Evolutionary conservation across 2,329 filamentous ascomycete genomes (phyloP), one percentile per base, ranked within the genome.

Genomic region (Hypoxylon sp.): DNA sequence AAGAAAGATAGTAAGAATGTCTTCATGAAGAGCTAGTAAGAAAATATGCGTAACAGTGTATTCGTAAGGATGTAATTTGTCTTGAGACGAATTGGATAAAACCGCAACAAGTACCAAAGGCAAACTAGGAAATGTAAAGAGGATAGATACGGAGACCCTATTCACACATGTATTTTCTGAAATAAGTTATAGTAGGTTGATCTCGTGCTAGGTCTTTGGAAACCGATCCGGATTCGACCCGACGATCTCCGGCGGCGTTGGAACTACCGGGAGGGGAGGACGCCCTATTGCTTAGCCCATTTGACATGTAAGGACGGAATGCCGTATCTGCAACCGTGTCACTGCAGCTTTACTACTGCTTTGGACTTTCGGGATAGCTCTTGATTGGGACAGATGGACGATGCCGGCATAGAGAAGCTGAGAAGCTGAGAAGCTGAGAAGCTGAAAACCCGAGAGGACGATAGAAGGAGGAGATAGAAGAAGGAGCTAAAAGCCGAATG

Each of bases 241-340:
- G 64, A 67, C 67, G 67, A 65, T 69, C 54, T 69, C 67, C 67
- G 67, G 67, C 61, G 63, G 67, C n/a, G 37, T 48, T 61, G 51
- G 41, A 61, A 61, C 41, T 67, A 47, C 63, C 61, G 63, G 37
- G 6, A n/a, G n/a, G 30, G 3, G 48, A 30, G 23, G 1, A 19
- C 16, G 30, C 41, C 30, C 52, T 53, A 56, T 32, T 25, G 14
- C n/a, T 34, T 46, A 54, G 50, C 29, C 27, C 43, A 57, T 57
- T 39, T 32, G 32, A 30, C 27, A 50, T 5, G 14, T 37, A 47
- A 58, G 39, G 37, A 34, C 30, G 23, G 1, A 41, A 45, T 8
- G 56, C 50, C 30, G 37, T 61, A 16, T 46, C 14, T n/a, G 14
- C n/a, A 32, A 16, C 19, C n/a, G 55, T 47, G 25, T 58, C 52